These are phyloP conservation scores for Dillenia suffruticosa DNA, from an alignment of 164 flowering plant species.

Conservation along the genomic window DNA sequence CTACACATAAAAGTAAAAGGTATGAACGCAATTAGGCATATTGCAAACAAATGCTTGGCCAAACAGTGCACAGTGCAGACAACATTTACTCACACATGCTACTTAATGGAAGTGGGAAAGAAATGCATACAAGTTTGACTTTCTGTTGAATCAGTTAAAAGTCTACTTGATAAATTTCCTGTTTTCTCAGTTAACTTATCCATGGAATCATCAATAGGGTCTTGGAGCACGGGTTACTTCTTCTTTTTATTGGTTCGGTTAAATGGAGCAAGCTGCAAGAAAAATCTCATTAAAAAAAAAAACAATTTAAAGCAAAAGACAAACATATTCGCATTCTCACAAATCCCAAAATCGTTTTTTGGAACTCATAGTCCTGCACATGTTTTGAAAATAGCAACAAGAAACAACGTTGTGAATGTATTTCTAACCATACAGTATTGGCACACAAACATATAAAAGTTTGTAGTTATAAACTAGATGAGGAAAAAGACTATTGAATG, in stretches of 20 bases:
- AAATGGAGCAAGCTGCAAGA: conserved; percentile 34
- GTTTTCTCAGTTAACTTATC: no score
- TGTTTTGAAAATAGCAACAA: not conserved
- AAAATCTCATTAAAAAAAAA: not conserved
- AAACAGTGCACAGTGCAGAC: no score
- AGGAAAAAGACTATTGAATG: no score
- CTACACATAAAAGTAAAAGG: conserved; percentile 29
- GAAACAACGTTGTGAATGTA: not conserved
- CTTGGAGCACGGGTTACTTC: no score
- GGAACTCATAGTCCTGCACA: not conserved
- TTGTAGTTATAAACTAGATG: no score
- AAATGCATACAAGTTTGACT: no score
- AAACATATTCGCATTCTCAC: not conserved
- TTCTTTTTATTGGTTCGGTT: conserved; percentile 42
- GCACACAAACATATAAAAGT: no score
- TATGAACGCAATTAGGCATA: not conserved
- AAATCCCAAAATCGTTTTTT: not conserved
- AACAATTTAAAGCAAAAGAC: not conserved
- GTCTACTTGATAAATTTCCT: no score
- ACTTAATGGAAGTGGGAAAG: no score
- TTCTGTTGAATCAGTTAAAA: no score
- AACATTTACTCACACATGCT: no score
- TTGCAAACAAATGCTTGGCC: not conserved
- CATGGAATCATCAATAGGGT: no score
- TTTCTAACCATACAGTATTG: not conserved